These are phyloP conservation scores for Massarina eburnea DNA, from an alignment of 2,329 filamentous ascomycete species.

Conservation along the genomic window DNA sequence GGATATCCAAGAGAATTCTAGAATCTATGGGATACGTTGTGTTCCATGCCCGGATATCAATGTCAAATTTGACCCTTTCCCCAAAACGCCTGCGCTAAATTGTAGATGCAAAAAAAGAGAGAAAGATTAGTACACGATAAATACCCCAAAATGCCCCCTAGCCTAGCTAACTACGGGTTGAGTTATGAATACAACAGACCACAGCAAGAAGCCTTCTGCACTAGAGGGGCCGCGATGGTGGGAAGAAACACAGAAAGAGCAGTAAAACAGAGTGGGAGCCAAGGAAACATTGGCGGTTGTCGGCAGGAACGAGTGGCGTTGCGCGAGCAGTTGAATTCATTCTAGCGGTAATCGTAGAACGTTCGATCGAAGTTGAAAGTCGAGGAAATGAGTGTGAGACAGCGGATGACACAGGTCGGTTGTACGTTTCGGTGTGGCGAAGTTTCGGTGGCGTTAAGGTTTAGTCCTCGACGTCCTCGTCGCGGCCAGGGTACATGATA, in stretches of 20 bases:
- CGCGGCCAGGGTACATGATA: conserved; percentile 61
- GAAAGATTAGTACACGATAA: neutral
- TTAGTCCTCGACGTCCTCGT: conserved; percentile 55
- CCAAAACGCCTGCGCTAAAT: conserved; percentile 1
- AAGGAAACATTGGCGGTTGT: neutral
- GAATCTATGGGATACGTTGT: neutral
- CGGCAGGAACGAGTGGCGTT: neutral
- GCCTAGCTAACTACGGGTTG: neutral
- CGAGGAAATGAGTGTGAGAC: neutral
- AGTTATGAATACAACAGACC: neutral
- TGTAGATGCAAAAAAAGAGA: neutral
- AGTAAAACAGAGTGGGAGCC: neutral
- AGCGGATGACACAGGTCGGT: neutral
- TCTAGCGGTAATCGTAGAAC: neutral
- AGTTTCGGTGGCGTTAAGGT: neutral
- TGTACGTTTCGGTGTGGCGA: too few species aligned
- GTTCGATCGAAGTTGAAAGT: neutral
- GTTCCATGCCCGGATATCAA: neutral
- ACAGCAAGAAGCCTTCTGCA: neutral
- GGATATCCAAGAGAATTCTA: neutral
- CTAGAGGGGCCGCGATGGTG: neutral
- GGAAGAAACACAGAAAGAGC: neutral
- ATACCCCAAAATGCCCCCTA: neutral
- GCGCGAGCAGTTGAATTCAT: neutral
- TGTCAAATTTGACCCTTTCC: neutral